phyloP scores from a whole-genome alignment of 352 stramenopile species.

The Phytophthora macrochlamydospora region DNA sequence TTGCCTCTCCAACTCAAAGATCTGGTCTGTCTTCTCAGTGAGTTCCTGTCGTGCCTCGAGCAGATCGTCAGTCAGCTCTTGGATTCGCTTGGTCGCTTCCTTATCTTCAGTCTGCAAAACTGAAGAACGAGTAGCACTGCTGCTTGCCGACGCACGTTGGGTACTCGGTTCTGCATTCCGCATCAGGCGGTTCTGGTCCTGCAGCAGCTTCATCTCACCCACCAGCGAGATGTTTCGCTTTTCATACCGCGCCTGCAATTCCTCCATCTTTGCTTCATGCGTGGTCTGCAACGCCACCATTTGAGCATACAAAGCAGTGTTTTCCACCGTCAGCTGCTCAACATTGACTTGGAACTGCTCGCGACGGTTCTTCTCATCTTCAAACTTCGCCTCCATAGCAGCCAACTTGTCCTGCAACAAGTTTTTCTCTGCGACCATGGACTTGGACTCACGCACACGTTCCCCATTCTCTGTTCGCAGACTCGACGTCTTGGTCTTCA shows the following conservation, averaged over 20 bases:
- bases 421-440: slow-evolving; percentile 79
- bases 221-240: slow-evolving; percentile 73
- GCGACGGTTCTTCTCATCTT: slow-evolving; percentile 78
- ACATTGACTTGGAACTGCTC: slow-evolving; percentile 90
- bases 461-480: slow-evolving; percentile 62
- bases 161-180: slow-evolving; percentile 41
- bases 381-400: slow-evolving; percentile 73
- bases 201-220: slow-evolving; percentile 77
- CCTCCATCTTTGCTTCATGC: slow-evolving; percentile 84
- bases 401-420: slow-evolving; percentile 68
- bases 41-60: slow-evolving; percentile 66
- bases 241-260: slow-evolving; percentile 68
- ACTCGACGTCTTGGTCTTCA: slow-evolving; percentile 54
- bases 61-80: slow-evolving; percentile 78
- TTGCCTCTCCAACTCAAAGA: slow-evolving; percentile 69
- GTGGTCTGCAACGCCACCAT: slow-evolving; percentile 87
- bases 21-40: slow-evolving; percentile 61
- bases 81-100: slow-evolving; percentile 54
- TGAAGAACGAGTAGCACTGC: slow-evolving; percentile 10
- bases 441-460: slow-evolving; percentile 60
- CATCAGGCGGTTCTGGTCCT: slow-evolving; percentile 82
- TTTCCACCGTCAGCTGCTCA: slow-evolving; percentile 85
- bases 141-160: slow-evolving; percentile 11
- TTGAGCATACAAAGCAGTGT: slow-evolving; percentile 85
- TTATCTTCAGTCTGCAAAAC: slow-evolving; percentile 34